These are phyloP conservation scores for Cyclocybe aegerita DNA, from an alignment of 768 basidiomycete species.

Conservation along the genomic window DNA sequence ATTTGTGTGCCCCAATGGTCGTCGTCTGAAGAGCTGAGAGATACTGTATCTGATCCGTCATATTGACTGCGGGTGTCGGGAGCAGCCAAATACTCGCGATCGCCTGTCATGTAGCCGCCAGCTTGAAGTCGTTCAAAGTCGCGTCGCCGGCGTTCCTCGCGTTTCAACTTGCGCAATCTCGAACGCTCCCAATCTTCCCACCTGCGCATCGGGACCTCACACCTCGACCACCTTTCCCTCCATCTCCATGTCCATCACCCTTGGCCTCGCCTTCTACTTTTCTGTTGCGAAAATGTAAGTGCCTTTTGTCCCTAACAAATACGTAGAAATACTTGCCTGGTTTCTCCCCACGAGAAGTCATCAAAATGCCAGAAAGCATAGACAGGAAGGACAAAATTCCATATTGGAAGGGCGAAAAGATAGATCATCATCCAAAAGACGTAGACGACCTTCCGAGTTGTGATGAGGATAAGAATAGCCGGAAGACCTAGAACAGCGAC, in stretches of 20 bases:
- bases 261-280: slow-evolving; percentile 94
- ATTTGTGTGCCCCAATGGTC: slow-evolving; percentile 97
- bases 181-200: slow-evolving; percentile 99
- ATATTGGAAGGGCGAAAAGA: slow-evolving; percentile 87
- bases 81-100: slow-evolving; percentile 62
- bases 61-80: slow-evolving; percentile 61
- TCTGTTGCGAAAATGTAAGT: slow-evolving; percentile 41
- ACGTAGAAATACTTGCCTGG: slow-evolving; percentile 57
- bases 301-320: not conserved
- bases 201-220: slow-evolving; percentile 85
- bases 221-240: slow-evolving; percentile 49
- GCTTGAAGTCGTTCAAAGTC: slow-evolving; percentile 83
- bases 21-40: slow-evolving; percentile 85
- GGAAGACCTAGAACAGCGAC: slow-evolving; percentile 92
- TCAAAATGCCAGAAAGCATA: slow-evolving; percentile 99
- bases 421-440: slow-evolving; percentile 99
- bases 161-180: slow-evolving; percentile 82
- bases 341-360: slow-evolving; percentile 99
- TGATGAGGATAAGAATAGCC: slow-evolving; percentile 88
- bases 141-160: slow-evolving; percentile 78
- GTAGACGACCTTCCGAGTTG: slow-evolving; percentile 93
- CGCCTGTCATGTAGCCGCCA: slow-evolving; percentile 59
- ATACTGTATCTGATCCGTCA: slow-evolving; percentile 79
- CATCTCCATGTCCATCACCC: slow-evolving; percentile 73
- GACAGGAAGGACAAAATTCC: slow-evolving; percentile 92